These are phyloP conservation scores for Trichoderma oligosporum DNA, from an alignment of 2,329 filamentous ascomycete species.

Conservation along the genomic window DNA sequence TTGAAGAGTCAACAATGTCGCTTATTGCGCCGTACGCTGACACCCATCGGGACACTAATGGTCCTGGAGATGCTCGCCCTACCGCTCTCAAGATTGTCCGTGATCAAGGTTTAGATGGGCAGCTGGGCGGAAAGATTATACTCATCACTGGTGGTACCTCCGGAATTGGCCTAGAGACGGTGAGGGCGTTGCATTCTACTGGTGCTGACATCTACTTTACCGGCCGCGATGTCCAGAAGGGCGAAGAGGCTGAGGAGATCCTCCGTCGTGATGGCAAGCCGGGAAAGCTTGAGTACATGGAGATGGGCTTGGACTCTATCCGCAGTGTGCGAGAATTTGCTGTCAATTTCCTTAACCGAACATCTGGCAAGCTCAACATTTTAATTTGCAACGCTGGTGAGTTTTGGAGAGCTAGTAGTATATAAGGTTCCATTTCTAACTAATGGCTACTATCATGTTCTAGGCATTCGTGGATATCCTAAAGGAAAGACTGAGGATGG, in stretches of 20 bases:
- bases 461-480: conserved; percentile 38
- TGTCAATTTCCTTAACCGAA: conserved; percentile 20
- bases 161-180: conserved; percentile 44
- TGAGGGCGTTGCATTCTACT: conserved; percentile 39
- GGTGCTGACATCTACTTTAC: conserved; percentile 44
- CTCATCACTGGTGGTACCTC: conserved; percentile 43
- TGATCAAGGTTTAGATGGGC: conserved; percentile 31
- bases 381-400: conserved; percentile 43
- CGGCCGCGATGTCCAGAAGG: conserved; percentile 36
- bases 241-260: conserved; percentile 20
- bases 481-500: conserved; percentile 40
- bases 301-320: conserved; percentile 31
- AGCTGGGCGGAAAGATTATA: conserved; percentile 34
- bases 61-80: conserved; percentile 34
- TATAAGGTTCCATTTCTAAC: neutral
- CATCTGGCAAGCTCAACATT: conserved; percentile 25
- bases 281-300: conserved; percentile 33
- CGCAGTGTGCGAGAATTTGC: conserved; percentile 31
- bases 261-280: conserved; percentile 24
- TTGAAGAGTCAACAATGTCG: neutral
- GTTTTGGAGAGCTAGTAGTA: neutral
- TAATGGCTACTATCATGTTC: neutral
- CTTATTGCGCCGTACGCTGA: conserved; percentile 3
- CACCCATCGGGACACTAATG: neutral
- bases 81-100: conserved; percentile 36